phyloP scores from a whole-genome alignment of 2,329 filamentous ascomycete genomes.

The Scedosporium minutisporum region DNA sequence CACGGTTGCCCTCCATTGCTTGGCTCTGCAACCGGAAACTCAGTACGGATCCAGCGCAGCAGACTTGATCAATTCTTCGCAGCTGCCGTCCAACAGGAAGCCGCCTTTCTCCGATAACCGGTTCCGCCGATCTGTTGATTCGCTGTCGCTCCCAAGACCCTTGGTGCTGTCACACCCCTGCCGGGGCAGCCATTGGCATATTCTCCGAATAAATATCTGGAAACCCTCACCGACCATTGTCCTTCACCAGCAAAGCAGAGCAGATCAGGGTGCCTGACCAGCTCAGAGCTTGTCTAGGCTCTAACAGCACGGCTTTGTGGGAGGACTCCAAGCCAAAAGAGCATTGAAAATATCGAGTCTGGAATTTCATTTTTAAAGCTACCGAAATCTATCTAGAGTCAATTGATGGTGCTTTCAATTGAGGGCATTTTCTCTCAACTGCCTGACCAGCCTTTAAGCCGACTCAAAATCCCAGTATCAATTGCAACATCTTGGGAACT shows the following conservation, averaged over 20 bases:
- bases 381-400: not conserved
- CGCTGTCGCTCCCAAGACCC: not conserved
- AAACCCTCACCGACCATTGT: not conserved
- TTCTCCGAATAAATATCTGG: not conserved
- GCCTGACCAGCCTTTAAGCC: not conserved
- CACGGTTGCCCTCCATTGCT: not conserved
- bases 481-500: no score
- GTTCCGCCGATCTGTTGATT: not conserved
- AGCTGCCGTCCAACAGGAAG: not conserved
- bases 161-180: not conserved
- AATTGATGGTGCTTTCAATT: not conserved
- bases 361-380: not conserved
- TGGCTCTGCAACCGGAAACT: not conserved
- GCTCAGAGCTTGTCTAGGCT: no score
- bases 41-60: not conserved
- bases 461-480: not conserved
- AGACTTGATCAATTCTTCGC: not conserved
- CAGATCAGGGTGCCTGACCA: no score
- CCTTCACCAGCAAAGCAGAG: not conserved
- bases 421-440: not conserved
- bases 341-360: not conserved
- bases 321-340: not conserved
- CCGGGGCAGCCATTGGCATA: not conserved
- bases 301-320: no score
- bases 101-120: not conserved